These are phyloP conservation scores for Lactarius evosmus DNA, from an alignment of 768 basidiomycete species.

Conservation along the genomic window DNA sequence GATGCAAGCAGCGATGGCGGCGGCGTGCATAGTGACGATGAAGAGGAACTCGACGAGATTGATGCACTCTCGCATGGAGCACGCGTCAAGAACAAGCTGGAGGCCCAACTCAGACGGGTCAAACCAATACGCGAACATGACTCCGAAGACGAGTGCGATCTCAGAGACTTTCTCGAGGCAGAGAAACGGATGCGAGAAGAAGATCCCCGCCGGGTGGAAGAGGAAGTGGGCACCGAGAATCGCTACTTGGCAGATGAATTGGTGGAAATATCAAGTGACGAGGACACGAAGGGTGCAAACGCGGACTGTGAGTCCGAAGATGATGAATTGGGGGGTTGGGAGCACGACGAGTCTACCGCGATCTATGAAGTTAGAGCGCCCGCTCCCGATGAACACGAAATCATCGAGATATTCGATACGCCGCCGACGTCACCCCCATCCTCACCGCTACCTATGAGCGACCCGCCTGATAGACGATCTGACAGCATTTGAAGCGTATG, in stretches of 20 bases:
- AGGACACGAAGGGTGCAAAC: conserved; percentile 11
- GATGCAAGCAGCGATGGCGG: conserved; percentile 40
- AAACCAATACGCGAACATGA: conserved; percentile 45
- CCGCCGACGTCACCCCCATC: conserved; percentile 25
- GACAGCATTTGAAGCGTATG: not conserved
- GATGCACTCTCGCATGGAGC: conserved; percentile 45
- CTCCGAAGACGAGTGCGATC: conserved; percentile 57
- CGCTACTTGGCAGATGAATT: conserved; percentile 26
- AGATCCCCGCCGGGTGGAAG: conserved; percentile 28
- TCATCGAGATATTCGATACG: conserved; percentile 38
- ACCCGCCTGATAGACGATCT: not conserved
- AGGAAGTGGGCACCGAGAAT: conserved; percentile 32
- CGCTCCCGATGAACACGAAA: conserved; percentile 18
- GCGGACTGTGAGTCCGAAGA: conserved; percentile 32
- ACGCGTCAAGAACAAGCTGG: conserved; percentile 35
- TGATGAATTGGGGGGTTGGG: conserved; percentile 47
- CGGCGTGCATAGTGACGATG: conserved; percentile 43
- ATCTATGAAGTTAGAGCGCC: conserved; percentile 34
- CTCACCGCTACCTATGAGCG: conserved; percentile 14
- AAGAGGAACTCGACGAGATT: conserved; percentile 57
- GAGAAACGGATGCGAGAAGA: conserved; percentile 51
- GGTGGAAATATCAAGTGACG: conserved; percentile 28
- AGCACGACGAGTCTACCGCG: conserved; percentile 42
- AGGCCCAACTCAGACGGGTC: conserved; percentile 33
- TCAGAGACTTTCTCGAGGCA: conserved; percentile 63